Evolutionary conservation across 257 asterid genomes (phyloP).

Genomic region (Schizonepeta tenuifolia): DNA sequence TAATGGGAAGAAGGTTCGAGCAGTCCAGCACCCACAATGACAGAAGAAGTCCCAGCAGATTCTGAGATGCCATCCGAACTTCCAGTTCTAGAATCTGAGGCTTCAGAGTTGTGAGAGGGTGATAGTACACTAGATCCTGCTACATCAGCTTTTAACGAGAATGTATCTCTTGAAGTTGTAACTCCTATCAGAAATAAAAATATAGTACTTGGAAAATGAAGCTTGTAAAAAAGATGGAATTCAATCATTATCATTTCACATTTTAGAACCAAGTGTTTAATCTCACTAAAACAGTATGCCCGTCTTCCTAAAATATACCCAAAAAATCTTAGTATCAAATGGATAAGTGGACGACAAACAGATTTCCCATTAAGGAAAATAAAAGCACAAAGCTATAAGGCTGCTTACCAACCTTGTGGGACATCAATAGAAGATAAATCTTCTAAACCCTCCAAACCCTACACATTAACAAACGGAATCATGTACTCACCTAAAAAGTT

Average conservation of each 20-base stretch:
- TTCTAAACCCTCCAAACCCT: constrained; percentile 65
- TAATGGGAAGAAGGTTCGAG: constrained; percentile 39
- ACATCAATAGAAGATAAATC: constrained; percentile 39
- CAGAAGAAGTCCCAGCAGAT: constrained; percentile 50
- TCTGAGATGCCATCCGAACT: constrained; percentile 50
- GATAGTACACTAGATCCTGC: constrained; percentile 38
- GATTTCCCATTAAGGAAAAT: constrained; percentile 6
- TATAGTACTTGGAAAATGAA: constrained; percentile 1
- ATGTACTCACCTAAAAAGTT: constrained; percentile 21
- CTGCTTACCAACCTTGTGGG: constrained; percentile 55
- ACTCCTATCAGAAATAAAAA: constrained; percentile 35
- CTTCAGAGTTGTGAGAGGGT: constrained; percentile 48
- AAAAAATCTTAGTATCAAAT: background rate
- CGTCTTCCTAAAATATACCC: constrained; percentile 14
- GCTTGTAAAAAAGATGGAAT: constrained; percentile 14
- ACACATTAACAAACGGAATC: constrained; percentile 38
- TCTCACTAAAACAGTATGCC: constrained; percentile 14
- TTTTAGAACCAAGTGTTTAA: background rate
- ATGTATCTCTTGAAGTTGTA: constrained; percentile 28
- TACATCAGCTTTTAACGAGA: constrained; percentile 33
- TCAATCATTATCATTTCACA: background rate
- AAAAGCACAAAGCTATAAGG: constrained; percentile 13
- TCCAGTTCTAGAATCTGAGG: constrained; percentile 48
- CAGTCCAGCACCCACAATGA: constrained; percentile 39
- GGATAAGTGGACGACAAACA: constrained; percentile 13